Conservation (phyloP, 1,139 yeast species). For the Zygosaccharomyces sapae region DNA sequence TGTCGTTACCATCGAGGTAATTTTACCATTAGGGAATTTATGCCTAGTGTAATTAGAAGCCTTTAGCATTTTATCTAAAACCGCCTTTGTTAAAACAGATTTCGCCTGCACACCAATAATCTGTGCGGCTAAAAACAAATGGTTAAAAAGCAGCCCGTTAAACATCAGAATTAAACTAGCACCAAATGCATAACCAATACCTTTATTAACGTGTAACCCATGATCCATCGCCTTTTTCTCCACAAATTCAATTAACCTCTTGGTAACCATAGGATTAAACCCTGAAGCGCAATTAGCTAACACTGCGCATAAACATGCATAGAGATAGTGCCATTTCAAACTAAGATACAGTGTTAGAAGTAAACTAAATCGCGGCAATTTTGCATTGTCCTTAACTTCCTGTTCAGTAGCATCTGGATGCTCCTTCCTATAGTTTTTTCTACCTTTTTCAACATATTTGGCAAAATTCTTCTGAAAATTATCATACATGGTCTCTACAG, state of each 20-base stretch:
- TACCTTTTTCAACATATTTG: slow-evolving; percentile 38
- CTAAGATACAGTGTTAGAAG: slow-evolving; percentile 51
- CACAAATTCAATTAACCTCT: slow-evolving; percentile 51
- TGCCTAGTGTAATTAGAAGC: slow-evolving; percentile 59
- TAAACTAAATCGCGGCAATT: slow-evolving; percentile 43
- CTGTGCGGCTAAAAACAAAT: slow-evolving; percentile 57
- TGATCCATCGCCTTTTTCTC: slow-evolving; percentile 37
- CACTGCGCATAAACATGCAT: slow-evolving; percentile 44
- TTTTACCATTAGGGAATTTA: slow-evolving; percentile 58
- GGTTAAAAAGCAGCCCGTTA: slow-evolving; percentile 55
- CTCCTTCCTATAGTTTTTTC: slow-evolving; percentile 24
- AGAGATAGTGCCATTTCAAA: slow-evolving; percentile 48
- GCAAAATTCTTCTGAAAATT: slow-evolving; percentile 41
- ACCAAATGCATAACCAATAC: slow-evolving; percentile 61
- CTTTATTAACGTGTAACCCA: slow-evolving; percentile 41
- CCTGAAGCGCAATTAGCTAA: slow-evolving; percentile 51
- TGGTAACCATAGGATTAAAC: slow-evolving; percentile 49
- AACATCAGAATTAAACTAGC: slow-evolving; percentile 45
- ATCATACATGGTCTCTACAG: slow-evolving; percentile 46
- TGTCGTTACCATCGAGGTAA: slow-evolving; percentile 75
- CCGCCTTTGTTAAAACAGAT: slow-evolving; percentile 60
- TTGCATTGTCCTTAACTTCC: slow-evolving; percentile 31
- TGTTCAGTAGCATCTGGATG: slow-evolving; percentile 37
- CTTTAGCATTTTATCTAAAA: slow-evolving; percentile 60
- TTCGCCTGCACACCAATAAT: slow-evolving; percentile 66